Base-by-base conservation (phyloP, 139 green algal genomes). In the Choricystis sp. region DNA sequence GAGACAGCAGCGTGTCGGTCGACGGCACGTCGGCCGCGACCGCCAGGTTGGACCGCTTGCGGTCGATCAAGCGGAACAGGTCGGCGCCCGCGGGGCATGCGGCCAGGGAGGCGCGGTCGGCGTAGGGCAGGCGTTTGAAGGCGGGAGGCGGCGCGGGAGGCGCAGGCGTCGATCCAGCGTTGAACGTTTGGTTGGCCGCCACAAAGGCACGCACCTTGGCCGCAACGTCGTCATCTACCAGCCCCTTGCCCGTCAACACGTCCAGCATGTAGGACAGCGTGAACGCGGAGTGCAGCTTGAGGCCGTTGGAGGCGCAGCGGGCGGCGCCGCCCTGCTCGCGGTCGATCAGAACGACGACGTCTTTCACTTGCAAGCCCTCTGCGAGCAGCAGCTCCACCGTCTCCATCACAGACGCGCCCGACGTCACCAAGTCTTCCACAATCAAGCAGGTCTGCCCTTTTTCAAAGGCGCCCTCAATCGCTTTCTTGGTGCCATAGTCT, bases 401-500 rank as follows among this genome's bases (percentile, higher is more conserved):
- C 74, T 99, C 93, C 82, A 96, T 77, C 62, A 99, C 93, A 30
- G 84, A 95, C 3, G 84, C 86, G 4, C 93, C 93, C 40, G 74
- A 89, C 31, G 93, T 98, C 3, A 99, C 93, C 60, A 99, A 78
- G 72, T 99, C 93, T 76, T 99, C 93, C 49, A 99, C 86, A 48
- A 98, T 87, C 4, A 98, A 79, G 73, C 89, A 96, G 28, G 67
- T 80, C 77, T 98, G 86, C 19, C 92, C 92, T 1, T 60, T 14
- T 29, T 77, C 69, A 74, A 93, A 96, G 3, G 82, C 83, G n/a
- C 92, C 93, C 76, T 99, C 93, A 60, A 99, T 97, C 22, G 91
- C 92, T 74, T 96, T 96, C 72, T 91, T 94, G 57, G 93, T 98
- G 59, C 93, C 93, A 64, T 99, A 99, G 66, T 96, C 93, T 72